These are phyloP conservation scores for Moricandia moricandioides DNA, from an alignment of 345 rosid species.

Conservation along the genomic window DNA sequence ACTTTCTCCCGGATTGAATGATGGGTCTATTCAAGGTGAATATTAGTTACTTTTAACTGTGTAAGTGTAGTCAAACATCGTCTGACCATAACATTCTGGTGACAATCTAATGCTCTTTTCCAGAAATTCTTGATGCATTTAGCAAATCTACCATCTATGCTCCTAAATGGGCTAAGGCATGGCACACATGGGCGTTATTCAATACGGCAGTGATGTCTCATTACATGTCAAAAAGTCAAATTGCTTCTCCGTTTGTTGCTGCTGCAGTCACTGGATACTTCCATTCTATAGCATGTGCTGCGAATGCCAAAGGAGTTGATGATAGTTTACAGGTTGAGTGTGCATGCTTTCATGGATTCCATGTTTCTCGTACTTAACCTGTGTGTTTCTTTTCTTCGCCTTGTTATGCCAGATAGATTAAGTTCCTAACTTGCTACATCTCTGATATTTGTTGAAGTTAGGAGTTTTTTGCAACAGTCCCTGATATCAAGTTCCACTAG, in stretches of 20 bases:
- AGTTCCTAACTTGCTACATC: not conserved
- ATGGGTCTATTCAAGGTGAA: conserved; percentile 81
- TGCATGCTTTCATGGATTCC: conserved; percentile 21
- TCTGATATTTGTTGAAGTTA: conserved; percentile 12
- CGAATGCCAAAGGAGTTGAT: conserved; percentile 91
- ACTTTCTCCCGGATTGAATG: conserved; percentile 84
- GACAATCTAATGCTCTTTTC: conserved; percentile 11
- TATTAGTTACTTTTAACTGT: conserved; percentile 18
- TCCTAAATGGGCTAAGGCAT: conserved; percentile 86
- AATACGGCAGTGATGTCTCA: conserved; percentile 97
- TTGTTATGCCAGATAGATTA: conserved; percentile 6
- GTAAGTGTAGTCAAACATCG: conserved; percentile 14
- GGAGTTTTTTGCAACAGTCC: conserved; percentile 5
- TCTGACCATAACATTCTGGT: conserved; percentile 19
- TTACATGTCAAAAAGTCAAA: conserved; percentile 63
- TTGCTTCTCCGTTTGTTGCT: conserved; percentile 74
- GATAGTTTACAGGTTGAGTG: conserved; percentile 87
- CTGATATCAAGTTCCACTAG: not conserved
- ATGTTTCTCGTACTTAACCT: not conserved
- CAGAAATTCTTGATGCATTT: conserved; percentile 76
- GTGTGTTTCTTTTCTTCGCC: conserved; percentile 9
- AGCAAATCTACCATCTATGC: conserved; percentile 76
- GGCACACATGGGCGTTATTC: conserved; percentile 98
- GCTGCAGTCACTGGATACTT: conserved; percentile 95
- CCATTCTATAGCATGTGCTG: conserved; percentile 90